Evolutionary conservation across 768 basidiomycete genomes (phyloP), one percentile per base, ranked within the genome.

Genomic region (Hebeloma cylindrosporum): DNA sequence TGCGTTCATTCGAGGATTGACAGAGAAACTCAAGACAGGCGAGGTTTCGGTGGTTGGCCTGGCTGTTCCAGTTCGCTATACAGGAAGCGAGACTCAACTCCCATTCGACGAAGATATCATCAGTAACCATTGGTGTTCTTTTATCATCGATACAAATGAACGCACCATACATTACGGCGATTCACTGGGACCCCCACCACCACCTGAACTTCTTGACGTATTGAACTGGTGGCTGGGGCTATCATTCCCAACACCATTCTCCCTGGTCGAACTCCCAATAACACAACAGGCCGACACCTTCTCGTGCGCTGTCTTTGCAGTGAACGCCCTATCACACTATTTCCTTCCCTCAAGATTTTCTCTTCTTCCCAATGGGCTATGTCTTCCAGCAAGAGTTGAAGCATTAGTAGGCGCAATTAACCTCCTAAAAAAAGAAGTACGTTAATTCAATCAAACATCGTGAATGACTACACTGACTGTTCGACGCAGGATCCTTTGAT

Each of bases 171-270:
- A 11, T 6, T 49, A 49, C 32, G 52, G 40, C 11, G 43, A 53
- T 17, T 25, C 43, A 10, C 11, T 48, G 23, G 35, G 44, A 23
- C 9, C 34, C 9, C 11, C 18, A 17, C 30, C 38, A 21, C 54
- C 54, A 8, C 3, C 27, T 22, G 54, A 56, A 26, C 41, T 56
- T 17, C 3, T 30, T 17, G 48, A 48, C 7, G 16, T 45, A 5
- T 26, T 53, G 18, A 10, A 16, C 7, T 53, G 52, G 52, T 53
- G 52, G 52, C 33, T 50, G 18, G 29, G 23, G 7, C 23, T 34
- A 7, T 18, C 14, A 17, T 49, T 43, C 34, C 27, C 18, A 10
- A 29, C 29, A 8, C 18, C 18, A 11, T 46, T 48, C 34, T 11
- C 40, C 14, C 7, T 46, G 13, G 22, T 28, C 16, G 4, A 14